Percentiles rank a stretch among this genome's conserved stretches.
These are phyloP conservation scores for Trichosporon inkin DNA, from an alignment of 1,284 basidiomycete genomes.

Conservation along the genomic window DNA sequence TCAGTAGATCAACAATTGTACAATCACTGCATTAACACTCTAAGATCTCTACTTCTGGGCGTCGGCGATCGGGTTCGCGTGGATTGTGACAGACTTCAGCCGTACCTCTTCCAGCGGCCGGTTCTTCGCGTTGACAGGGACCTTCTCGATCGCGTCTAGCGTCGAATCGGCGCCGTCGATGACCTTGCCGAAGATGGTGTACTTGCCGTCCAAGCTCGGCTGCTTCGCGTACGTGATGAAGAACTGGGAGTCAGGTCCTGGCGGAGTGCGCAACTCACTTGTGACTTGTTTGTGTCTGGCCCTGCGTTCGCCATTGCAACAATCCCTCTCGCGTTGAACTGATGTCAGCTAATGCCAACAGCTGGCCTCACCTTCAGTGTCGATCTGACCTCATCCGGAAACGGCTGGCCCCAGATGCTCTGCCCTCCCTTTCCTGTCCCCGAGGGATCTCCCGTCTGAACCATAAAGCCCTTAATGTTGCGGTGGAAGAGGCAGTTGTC, in stretches of 20 bases:
- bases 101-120: slow-evolving; percentile 79
- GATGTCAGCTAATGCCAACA: slow-evolving; percentile 10
- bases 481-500: slow-evolving; percentile 81
- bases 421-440: slow-evolving; percentile 58
- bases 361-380: slow-evolving; percentile 70
- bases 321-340: slow-evolving; percentile 90
- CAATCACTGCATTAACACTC: slow-evolving; percentile 8
- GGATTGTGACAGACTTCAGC: slow-evolving; percentile 75
- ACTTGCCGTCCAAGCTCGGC: slow-evolving; percentile 85
- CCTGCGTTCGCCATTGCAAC: slow-evolving; percentile 98
- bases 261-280: slow-evolving; percentile 30
- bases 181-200: slow-evolving; percentile 91
- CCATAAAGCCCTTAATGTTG: slow-evolving; percentile 94
- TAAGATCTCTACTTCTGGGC: slow-evolving; percentile 26
- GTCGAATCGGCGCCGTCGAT: slow-evolving; percentile 89
- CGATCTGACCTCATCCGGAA: slow-evolving; percentile 81
- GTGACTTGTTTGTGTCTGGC: slow-evolving; percentile 84
- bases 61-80: slow-evolving; percentile 75
- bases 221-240: slow-evolving; percentile 92
- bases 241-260: slow-evolving; percentile 56
- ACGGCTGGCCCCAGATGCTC: slow-evolving; percentile 65
- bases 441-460: slow-evolving; percentile 79
- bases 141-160: slow-evolving; percentile 81
- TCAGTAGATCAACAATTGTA: slow-evolving; percentile 10
- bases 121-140: slow-evolving; percentile 86